These are phyloP conservation scores for Wallacemonas collosoma DNA, from an alignment of 208 protist genomes.

Conservation along the genomic window DNA sequence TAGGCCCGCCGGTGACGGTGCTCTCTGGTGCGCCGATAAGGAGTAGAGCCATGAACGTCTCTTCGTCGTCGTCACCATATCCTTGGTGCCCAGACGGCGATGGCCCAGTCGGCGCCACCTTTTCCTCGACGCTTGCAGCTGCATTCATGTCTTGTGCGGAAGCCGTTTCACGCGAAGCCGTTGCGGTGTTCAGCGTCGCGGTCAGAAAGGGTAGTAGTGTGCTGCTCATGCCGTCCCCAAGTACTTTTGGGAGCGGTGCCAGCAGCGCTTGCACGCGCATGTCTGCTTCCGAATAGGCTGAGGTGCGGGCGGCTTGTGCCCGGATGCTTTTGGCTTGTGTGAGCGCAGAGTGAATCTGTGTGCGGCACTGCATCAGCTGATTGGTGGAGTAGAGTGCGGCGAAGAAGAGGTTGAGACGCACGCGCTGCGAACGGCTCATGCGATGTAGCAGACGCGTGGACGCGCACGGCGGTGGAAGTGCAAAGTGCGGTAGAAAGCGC, in stretches of 20 bases:
- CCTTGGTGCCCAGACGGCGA: too few relatives aligned
- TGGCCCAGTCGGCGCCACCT: too few relatives aligned
- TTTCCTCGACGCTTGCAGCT: too few relatives aligned
- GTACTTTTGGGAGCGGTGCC: background rate
- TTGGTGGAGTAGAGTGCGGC: background rate
- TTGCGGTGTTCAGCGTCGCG: too few relatives aligned
- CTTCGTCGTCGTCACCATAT: background rate
- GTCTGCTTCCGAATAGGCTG: background rate
- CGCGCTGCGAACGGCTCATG: constrained; percentile 14
- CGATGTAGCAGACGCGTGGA: background rate
- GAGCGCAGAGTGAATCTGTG: background rate
- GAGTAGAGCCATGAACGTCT: constrained; percentile 4
- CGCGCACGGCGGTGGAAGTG: background rate
- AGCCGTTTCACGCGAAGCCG: too few relatives aligned
- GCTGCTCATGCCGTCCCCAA: background rate
- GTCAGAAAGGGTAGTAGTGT: background rate
- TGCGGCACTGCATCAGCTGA: background rate
- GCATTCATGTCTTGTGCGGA: too few relatives aligned
- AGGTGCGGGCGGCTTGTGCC: background rate
- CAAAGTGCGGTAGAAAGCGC: constrained; percentile 5
- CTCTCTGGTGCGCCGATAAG: background rate
- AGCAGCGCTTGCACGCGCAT: background rate
- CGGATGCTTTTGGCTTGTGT: background rate
- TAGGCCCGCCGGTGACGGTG: too few relatives aligned
- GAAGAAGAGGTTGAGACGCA: constrained; percentile 8